Evolutionary conservation across 2,329 filamentous ascomycete genomes (phyloP).

Genomic region (Colletotrichum viniferum): DNA sequence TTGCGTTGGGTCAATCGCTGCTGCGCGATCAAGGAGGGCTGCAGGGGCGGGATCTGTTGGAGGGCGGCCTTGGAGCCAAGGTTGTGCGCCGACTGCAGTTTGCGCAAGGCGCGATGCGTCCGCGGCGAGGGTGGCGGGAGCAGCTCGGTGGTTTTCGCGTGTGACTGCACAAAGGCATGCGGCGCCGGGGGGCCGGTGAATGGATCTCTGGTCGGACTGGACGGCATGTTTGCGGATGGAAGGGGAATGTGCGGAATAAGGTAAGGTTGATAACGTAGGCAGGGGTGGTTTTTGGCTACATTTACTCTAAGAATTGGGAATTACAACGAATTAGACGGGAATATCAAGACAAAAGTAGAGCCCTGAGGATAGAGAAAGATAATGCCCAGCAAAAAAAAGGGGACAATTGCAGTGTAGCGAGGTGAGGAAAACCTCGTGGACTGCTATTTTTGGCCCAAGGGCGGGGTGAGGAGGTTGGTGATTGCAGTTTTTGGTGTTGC

Average conservation of each 20-base stretch:
- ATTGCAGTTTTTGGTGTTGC: conserved; percentile 15
- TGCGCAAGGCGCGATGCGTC: conserved; percentile 70
- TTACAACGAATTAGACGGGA: conserved; percentile 11
- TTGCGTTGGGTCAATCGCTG: conserved; percentile 56
- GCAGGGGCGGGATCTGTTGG: conserved; percentile 33
- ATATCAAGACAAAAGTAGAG: not conserved
- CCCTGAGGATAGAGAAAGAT: not conserved
- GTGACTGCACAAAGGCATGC: conserved; percentile 23
- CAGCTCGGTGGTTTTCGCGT: conserved; percentile 44
- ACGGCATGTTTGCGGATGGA: conserved; percentile 25
- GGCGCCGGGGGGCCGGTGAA: conserved; percentile 24
- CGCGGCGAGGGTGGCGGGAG: conserved; percentile 65
- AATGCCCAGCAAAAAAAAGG: not conserved
- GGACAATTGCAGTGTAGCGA: conserved; percentile 10
- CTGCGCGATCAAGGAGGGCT: conserved; percentile 65
- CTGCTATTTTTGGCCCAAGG: conserved; percentile 19
- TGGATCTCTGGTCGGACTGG: conserved; percentile 33
- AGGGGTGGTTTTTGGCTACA: not conserved
- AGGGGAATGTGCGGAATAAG: not conserved
- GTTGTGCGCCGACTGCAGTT: conserved; percentile 77
- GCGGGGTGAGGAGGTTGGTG: conserved; percentile 19
- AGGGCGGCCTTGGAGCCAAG: conserved; percentile 59
- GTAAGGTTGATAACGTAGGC: not conserved
- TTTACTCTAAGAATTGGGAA: not conserved
- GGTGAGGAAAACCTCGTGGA: conserved; percentile 14